A percentile compares a stretch with the other conserved stretches of the same genome.
These are phyloP conservation scores for Ogataea sp. DNA, from an alignment of 805 yeast genomes.

Conservation along the genomic window DNA sequence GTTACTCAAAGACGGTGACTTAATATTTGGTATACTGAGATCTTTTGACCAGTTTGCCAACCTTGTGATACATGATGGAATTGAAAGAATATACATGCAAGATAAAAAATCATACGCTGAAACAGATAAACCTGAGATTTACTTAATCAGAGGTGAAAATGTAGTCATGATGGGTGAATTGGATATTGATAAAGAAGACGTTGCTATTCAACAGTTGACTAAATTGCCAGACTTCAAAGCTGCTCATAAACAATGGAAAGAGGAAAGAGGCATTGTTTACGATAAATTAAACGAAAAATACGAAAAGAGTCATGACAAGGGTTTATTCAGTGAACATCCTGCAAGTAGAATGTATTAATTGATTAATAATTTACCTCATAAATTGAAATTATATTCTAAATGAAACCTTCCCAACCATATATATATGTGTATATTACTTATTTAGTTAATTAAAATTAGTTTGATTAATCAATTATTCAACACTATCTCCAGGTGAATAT, in stretches of 20 bases:
- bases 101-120: slow-evolving; percentile 57
- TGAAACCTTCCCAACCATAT: too few species aligned
- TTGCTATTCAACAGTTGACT: slow-evolving; percentile 46
- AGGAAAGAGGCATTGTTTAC: slow-evolving; percentile 6
- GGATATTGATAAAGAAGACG: slow-evolving; percentile 81
- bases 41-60: slow-evolving; percentile 96
- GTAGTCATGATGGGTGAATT: slow-evolving; percentile 91
- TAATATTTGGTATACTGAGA: slow-evolving; percentile 80
- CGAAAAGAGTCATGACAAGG: slow-evolving; percentile 10
- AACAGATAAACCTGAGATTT: slow-evolving; percentile 52
- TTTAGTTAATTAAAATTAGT: too few species aligned
- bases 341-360: not conserved
- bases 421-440: too few species aligned
- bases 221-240: slow-evolving; percentile 46
- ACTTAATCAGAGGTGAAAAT: slow-evolving; percentile 91
- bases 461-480: too few species aligned
- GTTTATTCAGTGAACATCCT: slow-evolving; percentile 8
- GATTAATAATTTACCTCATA: too few species aligned
- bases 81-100: slow-evolving; percentile 70
- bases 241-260: slow-evolving; percentile 39
- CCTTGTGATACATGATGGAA: slow-evolving; percentile 83
- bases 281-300: slow-evolving; percentile 10
- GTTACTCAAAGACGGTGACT: slow-evolving; percentile 81
- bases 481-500: slow-evolving; percentile 4
- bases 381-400: too few species aligned